phyloP scores from a whole-genome alignment of 2,329 filamentous ascomycete genomes.

The Pestalotiopsis sp. region DNA sequence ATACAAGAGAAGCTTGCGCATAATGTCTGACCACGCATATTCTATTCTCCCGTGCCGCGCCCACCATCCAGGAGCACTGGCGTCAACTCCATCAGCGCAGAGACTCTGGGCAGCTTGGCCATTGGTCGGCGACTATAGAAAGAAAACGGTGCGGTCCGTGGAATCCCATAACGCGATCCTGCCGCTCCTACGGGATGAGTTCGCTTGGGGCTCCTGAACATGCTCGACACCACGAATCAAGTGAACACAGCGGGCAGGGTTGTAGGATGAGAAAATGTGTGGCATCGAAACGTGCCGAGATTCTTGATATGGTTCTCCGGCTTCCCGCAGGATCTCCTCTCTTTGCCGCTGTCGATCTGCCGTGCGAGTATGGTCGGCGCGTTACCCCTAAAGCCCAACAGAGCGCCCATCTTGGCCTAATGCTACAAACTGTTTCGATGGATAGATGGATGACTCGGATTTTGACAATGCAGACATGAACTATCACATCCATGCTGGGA shows the following conservation, averaged over 20 bases:
- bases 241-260: not conserved
- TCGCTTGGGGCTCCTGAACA: not conserved
- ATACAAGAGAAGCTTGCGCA: not conserved
- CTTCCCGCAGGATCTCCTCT: not conserved
- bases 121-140: not conserved
- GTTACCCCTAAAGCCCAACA: not conserved
- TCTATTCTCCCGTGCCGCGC: not conserved
- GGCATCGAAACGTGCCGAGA: not conserved
- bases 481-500: too few relatives aligned
- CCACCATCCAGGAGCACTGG: not conserved
- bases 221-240: not conserved
- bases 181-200: not conserved
- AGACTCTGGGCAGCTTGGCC: not conserved
- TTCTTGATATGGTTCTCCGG: not conserved
- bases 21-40: not conserved
- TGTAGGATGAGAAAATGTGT: not conserved
- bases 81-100: too few relatives aligned
- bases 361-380: not conserved
- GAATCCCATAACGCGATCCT: not conserved
- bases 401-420: not conserved
- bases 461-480: too few relatives aligned
- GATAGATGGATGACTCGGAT: too few relatives aligned
- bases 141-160: not conserved
- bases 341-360: not conserved
- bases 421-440: not conserved